Conservation (phyloP, 202 grass and related monocot species). For the Alloteropsis angusta region DNA sequence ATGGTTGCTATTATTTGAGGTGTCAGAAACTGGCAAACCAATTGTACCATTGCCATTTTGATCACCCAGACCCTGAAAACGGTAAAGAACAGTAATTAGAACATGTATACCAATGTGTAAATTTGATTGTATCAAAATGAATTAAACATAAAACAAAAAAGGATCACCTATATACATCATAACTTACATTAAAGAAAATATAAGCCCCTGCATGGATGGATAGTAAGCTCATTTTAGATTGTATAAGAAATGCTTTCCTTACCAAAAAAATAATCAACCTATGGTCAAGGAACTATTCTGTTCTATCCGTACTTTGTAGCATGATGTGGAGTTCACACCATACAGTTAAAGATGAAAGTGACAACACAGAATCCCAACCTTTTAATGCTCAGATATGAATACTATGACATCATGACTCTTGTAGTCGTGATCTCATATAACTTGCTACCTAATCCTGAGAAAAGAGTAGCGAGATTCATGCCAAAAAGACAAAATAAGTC, state of each 20-base stretch:
- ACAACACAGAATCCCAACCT: constrained; percentile 32
- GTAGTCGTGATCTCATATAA: constrained; percentile 41
- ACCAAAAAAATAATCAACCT: neutral
- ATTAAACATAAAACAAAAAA: neutral
- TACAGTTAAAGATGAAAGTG: constrained; percentile 14
- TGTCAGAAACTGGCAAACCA: constrained; percentile 28
- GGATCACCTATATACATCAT: neutral
- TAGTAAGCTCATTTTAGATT: constrained; percentile 4
- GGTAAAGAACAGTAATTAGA: constrained; percentile 13
- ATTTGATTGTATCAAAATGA: constrained; percentile 14
- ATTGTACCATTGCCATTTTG: constrained; percentile 33
- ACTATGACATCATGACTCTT: constrained; percentile 47
- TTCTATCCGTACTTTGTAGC: neutral
- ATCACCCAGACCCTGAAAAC: constrained; percentile 33
- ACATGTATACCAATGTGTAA: neutral
- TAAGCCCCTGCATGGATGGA: neutral
- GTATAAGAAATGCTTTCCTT: neutral
- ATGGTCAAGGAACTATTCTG: neutral
- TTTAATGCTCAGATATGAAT: constrained; percentile 37
- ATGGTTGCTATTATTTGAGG: constrained; percentile 35
- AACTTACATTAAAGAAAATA: neutral
- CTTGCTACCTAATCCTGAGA: constrained; percentile 50
- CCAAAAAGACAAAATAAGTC: constrained; percentile 25
- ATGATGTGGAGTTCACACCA: constrained; percentile 21
- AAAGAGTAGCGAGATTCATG: constrained; percentile 21